Evolutionary conservation across 2,329 filamentous ascomycete species (phyloP).

Genomic region (Epichloe sp.): DNA sequence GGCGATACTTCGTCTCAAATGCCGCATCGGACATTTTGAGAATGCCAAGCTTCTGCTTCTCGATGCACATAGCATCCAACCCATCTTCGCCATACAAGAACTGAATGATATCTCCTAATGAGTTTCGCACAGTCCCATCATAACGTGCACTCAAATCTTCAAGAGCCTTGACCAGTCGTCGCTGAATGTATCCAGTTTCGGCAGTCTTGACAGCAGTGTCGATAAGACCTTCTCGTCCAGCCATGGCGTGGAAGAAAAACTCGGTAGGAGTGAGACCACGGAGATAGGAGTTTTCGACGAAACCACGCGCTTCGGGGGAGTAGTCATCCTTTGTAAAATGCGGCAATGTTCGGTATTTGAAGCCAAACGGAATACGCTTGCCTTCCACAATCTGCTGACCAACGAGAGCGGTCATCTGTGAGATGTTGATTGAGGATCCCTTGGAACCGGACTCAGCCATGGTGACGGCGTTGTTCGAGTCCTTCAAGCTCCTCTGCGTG

Average conservation of each 20-base stretch:
- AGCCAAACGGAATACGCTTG: constrained; percentile 96
- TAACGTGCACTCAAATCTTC: constrained; percentile 98
- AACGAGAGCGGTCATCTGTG: constrained; percentile 96
- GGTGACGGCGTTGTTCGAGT: constrained; percentile 89
- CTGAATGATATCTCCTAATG: constrained; percentile 88
- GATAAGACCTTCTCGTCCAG: constrained; percentile 98
- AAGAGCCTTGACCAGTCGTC: constrained; percentile 92
- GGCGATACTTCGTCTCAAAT: constrained; percentile 69
- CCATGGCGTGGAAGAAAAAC: constrained; percentile 99
- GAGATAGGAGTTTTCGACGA: constrained; percentile 97
- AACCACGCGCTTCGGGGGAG: constrained; percentile 84
- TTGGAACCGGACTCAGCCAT: constrained; percentile 97
- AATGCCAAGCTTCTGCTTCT: constrained; percentile 81
- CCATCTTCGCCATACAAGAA: constrained; percentile 98
- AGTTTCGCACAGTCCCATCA: constrained; percentile 94
- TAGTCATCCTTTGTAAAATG: constrained; percentile 99
- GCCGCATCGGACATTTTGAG: constrained; percentile 65
- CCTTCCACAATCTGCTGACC: constrained; percentile 97
- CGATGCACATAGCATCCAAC: constrained; percentile 83
- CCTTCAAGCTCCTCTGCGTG: constrained; percentile 84
- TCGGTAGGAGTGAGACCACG: constrained; percentile 89
- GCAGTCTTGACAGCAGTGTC: constrained; percentile 99
- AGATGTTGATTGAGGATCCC: constrained; percentile 98
- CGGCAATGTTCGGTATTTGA: constrained; percentile 93
- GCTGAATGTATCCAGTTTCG: constrained; percentile 97